Evolutionary conservation across 805 yeast species (phyloP).

Genomic region (Wickerhamiella alocasiicola): DNA sequence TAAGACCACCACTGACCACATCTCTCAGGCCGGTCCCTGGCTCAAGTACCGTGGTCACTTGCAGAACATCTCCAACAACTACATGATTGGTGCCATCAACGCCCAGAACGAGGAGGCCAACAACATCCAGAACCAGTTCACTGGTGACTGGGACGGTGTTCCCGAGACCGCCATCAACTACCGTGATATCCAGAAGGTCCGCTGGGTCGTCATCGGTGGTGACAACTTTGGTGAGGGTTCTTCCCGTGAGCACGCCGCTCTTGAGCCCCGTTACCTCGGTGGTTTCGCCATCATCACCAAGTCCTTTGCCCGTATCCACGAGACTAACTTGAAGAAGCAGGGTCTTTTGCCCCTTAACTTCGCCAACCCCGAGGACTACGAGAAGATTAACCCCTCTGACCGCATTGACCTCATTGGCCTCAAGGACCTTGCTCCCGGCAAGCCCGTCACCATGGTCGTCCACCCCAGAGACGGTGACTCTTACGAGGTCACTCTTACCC

Average conservation of each 20-base stretch:
- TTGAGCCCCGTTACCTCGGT: slow-evolving; percentile 98
- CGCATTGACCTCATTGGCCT: slow-evolving; percentile 79
- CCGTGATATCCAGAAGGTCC: slow-evolving; percentile 84
- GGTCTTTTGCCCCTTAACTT: slow-evolving; percentile 97
- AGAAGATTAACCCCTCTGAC: slow-evolving; percentile 84
- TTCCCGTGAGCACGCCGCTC: slow-evolving; percentile 98
- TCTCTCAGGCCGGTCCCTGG: slow-evolving; percentile 99
- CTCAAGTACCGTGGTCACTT: slow-evolving; percentile 99
- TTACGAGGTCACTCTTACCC: slow-evolving; percentile 87
- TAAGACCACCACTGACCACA: slow-evolving; percentile 98
- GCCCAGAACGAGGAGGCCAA: slow-evolving; percentile 93
- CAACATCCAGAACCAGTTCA: slow-evolving; percentile 76
- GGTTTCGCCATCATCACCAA: slow-evolving; percentile 96
- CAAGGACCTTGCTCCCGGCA: slow-evolving; percentile 82
- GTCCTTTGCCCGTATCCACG: slow-evolving; percentile 98
- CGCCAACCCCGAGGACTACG: slow-evolving; percentile 78
- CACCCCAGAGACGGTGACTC: slow-evolving; percentile 60
- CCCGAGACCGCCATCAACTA: slow-evolving; percentile 93
- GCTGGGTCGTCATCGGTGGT: slow-evolving; percentile 97
- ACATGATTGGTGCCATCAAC: slow-evolving; percentile 98
- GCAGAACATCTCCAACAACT: slow-evolving; percentile 96
- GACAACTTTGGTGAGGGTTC: slow-evolving; percentile 99
- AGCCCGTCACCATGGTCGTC: slow-evolving; percentile 66
- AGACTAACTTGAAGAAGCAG: slow-evolving; percentile 98
- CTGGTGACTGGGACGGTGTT: slow-evolving; percentile 86